Evolutionary conservation across 2,329 filamentous ascomycete species (phyloP).

Genomic region (Trichoderma sp.): DNA sequence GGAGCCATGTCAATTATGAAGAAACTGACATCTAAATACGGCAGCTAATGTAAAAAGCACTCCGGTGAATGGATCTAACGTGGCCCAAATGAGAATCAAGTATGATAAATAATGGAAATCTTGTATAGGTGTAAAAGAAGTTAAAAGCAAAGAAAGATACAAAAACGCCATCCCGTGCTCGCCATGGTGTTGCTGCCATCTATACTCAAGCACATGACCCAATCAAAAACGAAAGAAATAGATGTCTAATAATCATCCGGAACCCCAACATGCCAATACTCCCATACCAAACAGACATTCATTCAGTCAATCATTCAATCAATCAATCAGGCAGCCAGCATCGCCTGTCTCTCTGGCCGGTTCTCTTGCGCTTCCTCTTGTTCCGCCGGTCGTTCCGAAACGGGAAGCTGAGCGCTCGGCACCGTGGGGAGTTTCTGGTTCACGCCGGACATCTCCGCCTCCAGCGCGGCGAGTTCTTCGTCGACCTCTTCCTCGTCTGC

Average conservation of each 20-base stretch:
- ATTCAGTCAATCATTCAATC: background rate
- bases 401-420: constrained; percentile 36
- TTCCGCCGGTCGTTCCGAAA: constrained; percentile 24
- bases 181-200: constrained; percentile 19
- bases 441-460: constrained; percentile 42
- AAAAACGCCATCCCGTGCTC: constrained; percentile 20
- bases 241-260: background rate
- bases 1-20: constrained; percentile 80
- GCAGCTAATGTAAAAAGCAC: constrained; percentile 26
- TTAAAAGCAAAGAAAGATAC: background rate
- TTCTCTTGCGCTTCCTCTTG: constrained; percentile 24
- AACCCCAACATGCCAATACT: background rate
- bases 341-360: constrained; percentile 38
- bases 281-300: background rate
- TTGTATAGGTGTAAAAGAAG: background rate
- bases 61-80: background rate
- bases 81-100: constrained; percentile 14
- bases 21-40: constrained; percentile 70
- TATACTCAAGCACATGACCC: constrained; percentile 13
- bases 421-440: constrained; percentile 32
- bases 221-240: background rate
- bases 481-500: constrained; percentile 98
- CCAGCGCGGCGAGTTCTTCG: constrained; percentile 83
- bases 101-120: background rate
- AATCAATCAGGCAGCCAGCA: constrained; percentile 38